Evolutionary conservation across 805 yeast species (phyloP).

Genomic region (Blastobotrys chiropterorum): DNA sequence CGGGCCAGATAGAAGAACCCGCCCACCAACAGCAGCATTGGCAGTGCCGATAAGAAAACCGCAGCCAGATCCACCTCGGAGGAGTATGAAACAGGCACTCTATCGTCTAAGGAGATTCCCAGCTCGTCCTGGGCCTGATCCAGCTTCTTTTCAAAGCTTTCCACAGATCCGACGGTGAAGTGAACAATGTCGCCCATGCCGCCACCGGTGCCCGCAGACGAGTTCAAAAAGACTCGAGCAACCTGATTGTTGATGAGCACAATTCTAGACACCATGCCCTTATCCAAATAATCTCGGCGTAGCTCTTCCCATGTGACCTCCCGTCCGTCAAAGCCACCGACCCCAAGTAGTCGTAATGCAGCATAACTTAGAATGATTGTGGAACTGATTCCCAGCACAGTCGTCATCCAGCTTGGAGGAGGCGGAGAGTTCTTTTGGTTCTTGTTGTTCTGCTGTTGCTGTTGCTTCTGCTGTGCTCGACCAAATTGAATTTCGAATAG

Average conservation of each 20-base stretch:
- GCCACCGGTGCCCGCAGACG: slow-evolving; percentile 44
- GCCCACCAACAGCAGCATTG: slow-evolving; percentile 84
- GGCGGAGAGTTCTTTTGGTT: slow-evolving; percentile 1
- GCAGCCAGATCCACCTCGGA: slow-evolving; percentile 63
- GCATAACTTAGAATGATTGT: slow-evolving; percentile 1
- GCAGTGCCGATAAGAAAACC: slow-evolving; percentile 66
- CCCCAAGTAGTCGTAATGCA: slow-evolving; percentile 1
- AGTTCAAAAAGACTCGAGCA: slow-evolving; percentile 59
- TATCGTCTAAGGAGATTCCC: slow-evolving; percentile 51
- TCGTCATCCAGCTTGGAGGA: slow-evolving; percentile 4
- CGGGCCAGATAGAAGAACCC: slow-evolving; percentile 80
- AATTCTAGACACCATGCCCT: slow-evolving; percentile 67
- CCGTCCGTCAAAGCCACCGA: slow-evolving; percentile 5
- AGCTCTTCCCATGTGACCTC: slow-evolving; percentile 93
- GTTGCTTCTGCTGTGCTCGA: neutral
- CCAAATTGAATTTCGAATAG: slow-evolving; percentile 8
- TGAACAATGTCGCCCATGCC: slow-evolving; percentile 38
- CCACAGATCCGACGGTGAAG: slow-evolving; percentile 86
- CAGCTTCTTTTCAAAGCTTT: slow-evolving; percentile 74
- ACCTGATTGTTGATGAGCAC: slow-evolving; percentile 69
- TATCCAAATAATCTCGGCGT: slow-evolving; percentile 63
- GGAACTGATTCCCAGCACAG: slow-evolving; percentile 5
- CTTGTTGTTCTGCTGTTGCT: slow-evolving; percentile 3
- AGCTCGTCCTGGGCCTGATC: slow-evolving; percentile 69
- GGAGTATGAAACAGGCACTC: slow-evolving; percentile 76